Evolutionary conservation across 495 filamentous ascomycete species (phyloP).

Genomic region (Hypomontagnella submonticulosa): DNA sequence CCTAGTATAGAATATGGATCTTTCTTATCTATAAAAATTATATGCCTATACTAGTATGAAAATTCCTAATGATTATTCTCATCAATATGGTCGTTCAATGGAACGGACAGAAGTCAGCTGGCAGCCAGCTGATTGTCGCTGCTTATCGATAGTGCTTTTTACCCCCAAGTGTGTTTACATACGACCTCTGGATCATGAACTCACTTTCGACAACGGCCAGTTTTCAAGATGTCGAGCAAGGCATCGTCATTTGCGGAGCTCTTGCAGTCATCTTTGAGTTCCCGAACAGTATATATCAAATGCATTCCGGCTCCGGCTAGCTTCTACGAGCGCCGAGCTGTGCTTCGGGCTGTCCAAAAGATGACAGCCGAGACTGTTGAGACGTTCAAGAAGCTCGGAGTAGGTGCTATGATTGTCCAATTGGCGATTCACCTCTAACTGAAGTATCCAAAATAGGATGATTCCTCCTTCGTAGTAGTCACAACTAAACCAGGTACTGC

Average conservation of each 20-base stretch:
- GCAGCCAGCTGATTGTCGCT: no score
- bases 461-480: slow-evolving; percentile 55
- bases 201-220: no score
- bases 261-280: slow-evolving; percentile 36
- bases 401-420: slow-evolving; percentile 49
- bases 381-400: slow-evolving; percentile 77
- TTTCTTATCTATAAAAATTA: no score
- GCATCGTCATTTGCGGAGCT: slow-evolving; percentile 41
- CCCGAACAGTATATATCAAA: slow-evolving; percentile 67
- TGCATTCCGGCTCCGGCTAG: slow-evolving; percentile 70
- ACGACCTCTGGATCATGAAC: not conserved
- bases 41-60: no score
- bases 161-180: no score
- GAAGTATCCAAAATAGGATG: slow-evolving; percentile 37
- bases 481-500: slow-evolving; percentile 43
- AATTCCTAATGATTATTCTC: no score
- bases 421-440: not conserved
- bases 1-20: no score
- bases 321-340: slow-evolving; percentile 75
- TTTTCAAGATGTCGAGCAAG: slow-evolving; percentile 30
- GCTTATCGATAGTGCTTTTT: no score
- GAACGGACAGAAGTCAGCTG: no score
- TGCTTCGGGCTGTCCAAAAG: slow-evolving; percentile 76
- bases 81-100: no score
- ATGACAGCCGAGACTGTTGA: slow-evolving; percentile 74